Conservation (phyloP, 352 stramenopile genomes). For the Globisporangium spinosum region DNA sequence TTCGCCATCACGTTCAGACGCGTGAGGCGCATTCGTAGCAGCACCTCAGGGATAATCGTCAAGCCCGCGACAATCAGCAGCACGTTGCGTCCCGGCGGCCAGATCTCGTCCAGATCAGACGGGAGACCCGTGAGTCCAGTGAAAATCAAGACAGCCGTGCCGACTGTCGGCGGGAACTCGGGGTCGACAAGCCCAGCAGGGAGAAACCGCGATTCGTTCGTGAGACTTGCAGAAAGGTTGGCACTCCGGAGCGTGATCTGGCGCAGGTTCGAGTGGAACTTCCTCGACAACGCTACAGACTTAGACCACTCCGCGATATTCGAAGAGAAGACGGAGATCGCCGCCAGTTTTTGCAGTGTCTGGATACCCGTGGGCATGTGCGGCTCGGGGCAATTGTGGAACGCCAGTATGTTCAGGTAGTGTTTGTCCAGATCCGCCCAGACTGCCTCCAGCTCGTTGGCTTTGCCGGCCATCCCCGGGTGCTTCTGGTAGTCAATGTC, state of each 20-base stretch:
- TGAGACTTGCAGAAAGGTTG: neutral
- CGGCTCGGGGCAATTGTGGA: slow-evolving; percentile 5
- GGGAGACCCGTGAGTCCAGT: slow-evolving; percentile 5
- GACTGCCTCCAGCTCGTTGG: neutral
- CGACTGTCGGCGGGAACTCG: slow-evolving; percentile 10
- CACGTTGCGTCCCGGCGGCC: neutral
- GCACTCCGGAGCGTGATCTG: neutral
- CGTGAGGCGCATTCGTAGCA: neutral
- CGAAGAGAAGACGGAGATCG: neutral
- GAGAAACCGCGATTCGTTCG: slow-evolving; percentile 1
- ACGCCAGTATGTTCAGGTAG: neutral
- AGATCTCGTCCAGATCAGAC: slow-evolving; percentile 18
- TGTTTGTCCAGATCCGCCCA: neutral
- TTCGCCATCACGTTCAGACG: slow-evolving; percentile 1
- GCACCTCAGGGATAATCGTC: neutral
- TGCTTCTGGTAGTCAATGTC: slow-evolving; percentile 5
- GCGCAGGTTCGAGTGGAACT: neutral
- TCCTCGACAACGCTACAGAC: neutral
- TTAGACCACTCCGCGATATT: neutral
- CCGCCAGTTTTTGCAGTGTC: neutral
- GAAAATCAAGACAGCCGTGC: neutral
- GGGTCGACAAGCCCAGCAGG: slow-evolving; percentile 3
- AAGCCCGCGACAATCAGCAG: neutral
- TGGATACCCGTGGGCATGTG: slow-evolving; percentile 5
- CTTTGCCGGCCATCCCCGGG: neutral